Evolutionary conservation across 495 filamentous ascomycete species (phyloP).

Genomic region (Cryomyces minteri): DNA sequence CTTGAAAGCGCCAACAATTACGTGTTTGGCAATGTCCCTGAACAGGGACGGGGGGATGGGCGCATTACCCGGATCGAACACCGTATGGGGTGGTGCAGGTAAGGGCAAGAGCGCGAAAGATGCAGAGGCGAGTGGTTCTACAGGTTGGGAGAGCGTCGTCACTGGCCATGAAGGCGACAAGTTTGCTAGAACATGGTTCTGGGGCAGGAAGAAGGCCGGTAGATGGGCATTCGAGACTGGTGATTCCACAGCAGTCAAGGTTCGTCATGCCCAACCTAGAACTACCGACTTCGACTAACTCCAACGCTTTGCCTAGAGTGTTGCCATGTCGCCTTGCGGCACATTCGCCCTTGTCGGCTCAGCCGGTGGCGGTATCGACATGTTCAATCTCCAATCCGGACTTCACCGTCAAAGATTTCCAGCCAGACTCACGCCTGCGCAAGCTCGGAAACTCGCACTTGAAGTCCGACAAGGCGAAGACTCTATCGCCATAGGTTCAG

Average conservation of each 20-base stretch:
- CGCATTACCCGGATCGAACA: slow-evolving; percentile 43
- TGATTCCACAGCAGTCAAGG: slow-evolving; percentile 61
- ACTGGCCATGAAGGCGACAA: slow-evolving; percentile 83
- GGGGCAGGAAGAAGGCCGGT: slow-evolving; percentile 81
- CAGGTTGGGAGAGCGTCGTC: slow-evolving; percentile 91
- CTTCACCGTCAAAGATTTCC: slow-evolving; percentile 73
- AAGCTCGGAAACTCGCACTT: slow-evolving; percentile 39
- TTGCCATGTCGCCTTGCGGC: slow-evolving; percentile 77
- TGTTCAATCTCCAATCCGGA: slow-evolving; percentile 95
- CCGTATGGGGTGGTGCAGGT: slow-evolving; percentile 60
- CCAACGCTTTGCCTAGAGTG: slow-evolving; percentile 28
- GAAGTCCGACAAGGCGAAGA: slow-evolving; percentile 27
- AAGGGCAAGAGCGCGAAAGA: slow-evolving; percentile 33
- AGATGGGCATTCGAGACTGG: slow-evolving; percentile 82
- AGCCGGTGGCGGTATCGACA: slow-evolving; percentile 59
- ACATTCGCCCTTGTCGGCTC: slow-evolving; percentile 90
- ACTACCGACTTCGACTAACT: neutral
- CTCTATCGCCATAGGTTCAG: slow-evolving; percentile 15
- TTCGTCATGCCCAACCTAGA: slow-evolving; percentile 16
- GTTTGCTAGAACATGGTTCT: slow-evolving; percentile 88
- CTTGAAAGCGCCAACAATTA: slow-evolving; percentile 77
- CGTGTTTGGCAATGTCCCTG: slow-evolving; percentile 71
- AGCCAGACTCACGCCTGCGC: slow-evolving; percentile 41
- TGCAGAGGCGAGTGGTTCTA: slow-evolving; percentile 38
- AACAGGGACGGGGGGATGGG: slow-evolving; percentile 90